Evolutionary conservation across 164 flowering plant species (phyloP).

Genomic region (Kingdonia uniflora): DNA sequence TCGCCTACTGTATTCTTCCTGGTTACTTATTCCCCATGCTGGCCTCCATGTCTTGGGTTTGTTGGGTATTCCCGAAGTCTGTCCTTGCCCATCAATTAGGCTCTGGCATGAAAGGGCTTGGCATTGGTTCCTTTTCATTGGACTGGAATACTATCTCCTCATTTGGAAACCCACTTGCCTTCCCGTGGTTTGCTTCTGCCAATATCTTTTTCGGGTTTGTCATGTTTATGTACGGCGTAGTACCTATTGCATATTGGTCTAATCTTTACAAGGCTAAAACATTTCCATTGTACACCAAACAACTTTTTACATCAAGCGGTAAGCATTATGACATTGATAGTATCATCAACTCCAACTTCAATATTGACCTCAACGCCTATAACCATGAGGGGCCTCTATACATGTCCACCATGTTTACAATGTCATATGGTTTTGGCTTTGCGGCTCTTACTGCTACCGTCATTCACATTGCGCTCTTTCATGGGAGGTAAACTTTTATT

Average conservation of each 20-base stretch:
- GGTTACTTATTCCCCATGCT: conserved; percentile 63
- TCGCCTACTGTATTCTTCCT: conserved; percentile 61
- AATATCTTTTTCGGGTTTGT: conserved; percentile 57
- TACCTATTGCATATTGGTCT: conserved; percentile 56
- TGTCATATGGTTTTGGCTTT: conserved; percentile 13
- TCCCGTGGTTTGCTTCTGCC: conserved; percentile 87
- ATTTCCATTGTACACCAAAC: conserved; percentile 54
- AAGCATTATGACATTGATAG: conserved; percentile 34
- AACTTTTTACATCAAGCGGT: conserved; percentile 42
- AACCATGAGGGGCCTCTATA: conserved; percentile 45
- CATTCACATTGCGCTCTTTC: conserved; percentile 11
- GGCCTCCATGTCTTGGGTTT: conserved; percentile 62
- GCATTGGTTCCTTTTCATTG: conserved; percentile 46
- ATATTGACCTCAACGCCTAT: conserved; percentile 46
- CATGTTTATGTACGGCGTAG: conserved; percentile 50
- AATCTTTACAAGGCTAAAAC: conserved; percentile 58
- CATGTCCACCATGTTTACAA: conserved; percentile 11
- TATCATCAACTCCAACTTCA: conserved; percentile 50
- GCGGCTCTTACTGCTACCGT: conserved; percentile 33
- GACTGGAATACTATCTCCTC: conserved; percentile 70
- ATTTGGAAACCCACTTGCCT: conserved; percentile 73
- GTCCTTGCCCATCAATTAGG: conserved; percentile 64
- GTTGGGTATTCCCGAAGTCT: conserved; percentile 53
- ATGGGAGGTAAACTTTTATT: conserved; percentile 7
- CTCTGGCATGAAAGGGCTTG: conserved; percentile 63